A percentile compares a stretch with the other conserved stretches of the same genome.
Conservation (phyloP, 352 stramenopile genomes). For the Phytophthora capsici region DNA sequence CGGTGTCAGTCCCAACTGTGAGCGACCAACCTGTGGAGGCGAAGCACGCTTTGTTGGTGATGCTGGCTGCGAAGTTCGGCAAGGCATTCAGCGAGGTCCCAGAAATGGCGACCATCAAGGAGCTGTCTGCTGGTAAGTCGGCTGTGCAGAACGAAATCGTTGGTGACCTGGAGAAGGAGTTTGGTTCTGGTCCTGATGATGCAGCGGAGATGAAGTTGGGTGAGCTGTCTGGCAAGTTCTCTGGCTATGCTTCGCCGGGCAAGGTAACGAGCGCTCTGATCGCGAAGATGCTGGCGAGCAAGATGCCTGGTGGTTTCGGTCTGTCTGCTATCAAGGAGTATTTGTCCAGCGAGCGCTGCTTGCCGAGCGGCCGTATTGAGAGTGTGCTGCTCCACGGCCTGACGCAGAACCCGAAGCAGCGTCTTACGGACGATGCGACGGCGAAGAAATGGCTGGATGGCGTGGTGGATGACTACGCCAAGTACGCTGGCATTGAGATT, state of each 20-base stretch:
- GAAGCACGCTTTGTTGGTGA: constrained; percentile 77
- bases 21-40: constrained; percentile 69
- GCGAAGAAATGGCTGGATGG: constrained; percentile 85
- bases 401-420: constrained; percentile 73
- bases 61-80: constrained; percentile 80
- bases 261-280: constrained; percentile 81
- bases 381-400: constrained; percentile 81
- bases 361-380: constrained; percentile 76
- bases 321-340: constrained; percentile 78
- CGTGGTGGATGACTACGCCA: constrained; percentile 80
- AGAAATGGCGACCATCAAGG: constrained; percentile 77
- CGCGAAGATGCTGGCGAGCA: constrained; percentile 78
- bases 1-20: constrained; percentile 63
- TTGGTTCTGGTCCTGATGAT: constrained; percentile 75
- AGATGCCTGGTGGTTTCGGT: constrained; percentile 87
- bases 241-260: constrained; percentile 69
- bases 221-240: constrained; percentile 76
- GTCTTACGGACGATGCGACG: constrained; percentile 62
- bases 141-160: constrained; percentile 91
- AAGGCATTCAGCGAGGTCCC: constrained; percentile 74
- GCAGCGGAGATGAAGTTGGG: constrained; percentile 78
- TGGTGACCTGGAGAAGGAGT: constrained; percentile 87
- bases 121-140: constrained; percentile 80
- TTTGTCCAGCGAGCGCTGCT: constrained; percentile 70
- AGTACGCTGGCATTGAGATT: constrained; percentile 63